Percentiles rank a stretch among this genome's conserved stretches.
phyloP scores from a whole-genome alignment of 345 rosid genomes.

The Viola odorata region DNA sequence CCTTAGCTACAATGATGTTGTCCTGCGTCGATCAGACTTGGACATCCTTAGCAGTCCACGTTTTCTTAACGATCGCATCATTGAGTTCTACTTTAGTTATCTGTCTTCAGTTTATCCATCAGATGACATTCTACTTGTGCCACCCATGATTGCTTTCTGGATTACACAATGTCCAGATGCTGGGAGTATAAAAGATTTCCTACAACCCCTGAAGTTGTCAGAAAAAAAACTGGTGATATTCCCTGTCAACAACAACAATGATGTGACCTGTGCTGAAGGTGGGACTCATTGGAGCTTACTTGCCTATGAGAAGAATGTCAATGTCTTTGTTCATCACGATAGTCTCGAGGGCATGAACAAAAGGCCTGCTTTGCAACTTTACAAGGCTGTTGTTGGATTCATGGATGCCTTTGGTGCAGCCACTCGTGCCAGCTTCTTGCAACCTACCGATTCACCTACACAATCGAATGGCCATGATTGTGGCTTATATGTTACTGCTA shows the following conservation, averaged over 20 bases:
- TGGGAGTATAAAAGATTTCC: conserved; percentile 45
- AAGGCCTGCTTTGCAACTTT: conserved; percentile 38
- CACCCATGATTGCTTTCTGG: conserved; percentile 88
- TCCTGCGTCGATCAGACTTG: conserved; percentile 72
- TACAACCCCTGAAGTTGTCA: conserved; percentile 45
- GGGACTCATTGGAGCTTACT: conserved; percentile 88
- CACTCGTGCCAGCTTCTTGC: conserved; percentile 34
- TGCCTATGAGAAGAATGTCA: conserved; percentile 43
- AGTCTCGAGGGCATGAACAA: conserved; percentile 44
- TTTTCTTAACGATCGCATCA: conserved; percentile 64
- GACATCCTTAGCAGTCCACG: conserved; percentile 50
- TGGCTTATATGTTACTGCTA: conserved; percentile 58
- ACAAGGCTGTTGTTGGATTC: conserved; percentile 36
- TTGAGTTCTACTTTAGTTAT: conserved; percentile 76
- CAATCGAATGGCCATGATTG: conserved; percentile 73
- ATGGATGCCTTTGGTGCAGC: conserved; percentile 19
- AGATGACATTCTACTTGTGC: conserved; percentile 46
- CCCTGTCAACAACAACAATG: conserved; percentile 61
- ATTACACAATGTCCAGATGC: conserved; percentile 55
- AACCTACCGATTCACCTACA: conserved; percentile 48
- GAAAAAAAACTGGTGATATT: conserved; percentile 54
- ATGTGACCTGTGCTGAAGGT: conserved; percentile 65
- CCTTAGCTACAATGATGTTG: conserved; percentile 74
- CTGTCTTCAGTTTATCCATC: conserved; percentile 47
- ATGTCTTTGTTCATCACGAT: conserved; percentile 73